A percentile compares a stretch with the other conserved stretches of the same genome.
Evolutionary conservation across 179 eudicot species (phyloP).

Genomic region (Silene noctiflora): DNA sequence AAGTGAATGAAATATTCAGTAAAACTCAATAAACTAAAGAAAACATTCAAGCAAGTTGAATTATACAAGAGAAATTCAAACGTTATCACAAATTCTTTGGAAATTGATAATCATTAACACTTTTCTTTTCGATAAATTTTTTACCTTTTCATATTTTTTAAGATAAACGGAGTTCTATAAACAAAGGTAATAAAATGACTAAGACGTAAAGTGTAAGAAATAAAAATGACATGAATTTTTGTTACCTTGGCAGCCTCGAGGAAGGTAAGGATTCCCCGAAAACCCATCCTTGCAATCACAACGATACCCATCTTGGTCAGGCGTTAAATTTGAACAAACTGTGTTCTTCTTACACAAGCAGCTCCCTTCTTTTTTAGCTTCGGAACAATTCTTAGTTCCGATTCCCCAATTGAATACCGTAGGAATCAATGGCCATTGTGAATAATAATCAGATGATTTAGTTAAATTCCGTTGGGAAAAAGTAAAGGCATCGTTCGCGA

Average conservation of each 20-base stretch:
- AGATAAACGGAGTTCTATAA: too few relatives aligned
- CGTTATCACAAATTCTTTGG: too few relatives aligned
- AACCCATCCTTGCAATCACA: conserved; percentile 29
- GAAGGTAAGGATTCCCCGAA: conserved; percentile 31
- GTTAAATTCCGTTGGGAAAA: background rate
- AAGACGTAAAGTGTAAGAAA: too few relatives aligned
- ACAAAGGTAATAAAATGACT: too few relatives aligned
- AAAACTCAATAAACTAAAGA: too few relatives aligned
- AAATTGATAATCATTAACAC: too few relatives aligned
- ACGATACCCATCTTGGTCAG: conserved; percentile 25
- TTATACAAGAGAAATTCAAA: too few relatives aligned
- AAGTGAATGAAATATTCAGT: too few relatives aligned
- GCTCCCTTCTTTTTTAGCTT: conserved; percentile 1
- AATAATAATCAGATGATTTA: background rate
- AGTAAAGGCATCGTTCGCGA: conserved; percentile 15
- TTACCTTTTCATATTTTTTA: too few relatives aligned
- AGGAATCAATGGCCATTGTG: background rate
- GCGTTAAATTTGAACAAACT: background rate
- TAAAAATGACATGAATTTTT: too few relatives aligned
- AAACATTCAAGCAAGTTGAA: too few relatives aligned
- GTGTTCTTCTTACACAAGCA: conserved; percentile 20
- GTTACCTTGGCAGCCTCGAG: conserved; percentile 37
- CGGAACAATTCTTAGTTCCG: conserved; percentile 9
- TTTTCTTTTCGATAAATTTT: too few relatives aligned
- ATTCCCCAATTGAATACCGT: conserved; percentile 31